phyloP scores from a whole-genome alignment of 2,329 filamentous ascomycete genomes.

The Rhynchosporium graminicola region DNA sequence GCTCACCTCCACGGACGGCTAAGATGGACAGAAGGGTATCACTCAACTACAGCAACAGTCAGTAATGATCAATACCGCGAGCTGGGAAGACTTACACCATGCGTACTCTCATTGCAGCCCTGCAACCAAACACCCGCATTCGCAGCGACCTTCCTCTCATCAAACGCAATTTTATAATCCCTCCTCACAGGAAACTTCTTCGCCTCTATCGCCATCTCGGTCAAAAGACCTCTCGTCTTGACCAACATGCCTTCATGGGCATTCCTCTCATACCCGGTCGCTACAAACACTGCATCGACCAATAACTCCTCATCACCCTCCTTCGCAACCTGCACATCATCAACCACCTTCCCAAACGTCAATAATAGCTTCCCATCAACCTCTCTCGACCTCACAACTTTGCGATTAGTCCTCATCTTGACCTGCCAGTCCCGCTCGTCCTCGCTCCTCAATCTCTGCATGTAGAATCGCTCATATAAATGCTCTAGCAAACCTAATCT shows the following conservation, averaged over 20 bases:
- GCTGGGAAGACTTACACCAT: constrained; percentile 69
- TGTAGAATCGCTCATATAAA: constrained; percentile 84
- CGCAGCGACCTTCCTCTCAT: constrained; percentile 62
- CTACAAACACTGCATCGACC: constrained; percentile 78
- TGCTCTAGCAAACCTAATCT: constrained; percentile 83
- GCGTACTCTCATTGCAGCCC: constrained; percentile 88
- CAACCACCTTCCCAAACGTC: constrained; percentile 5
- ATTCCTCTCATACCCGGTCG: constrained; percentile 81
- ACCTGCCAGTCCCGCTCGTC: constrained; percentile 10
- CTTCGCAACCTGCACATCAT: constrained; percentile 41
- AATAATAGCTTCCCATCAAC: constrained; percentile 3
- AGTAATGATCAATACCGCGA: background rate
- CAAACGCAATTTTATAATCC: constrained; percentile 77
- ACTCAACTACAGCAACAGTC: constrained; percentile 57
- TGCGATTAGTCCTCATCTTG: background rate
- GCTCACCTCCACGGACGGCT: constrained; percentile 73
- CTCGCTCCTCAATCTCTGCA: constrained; percentile 63
- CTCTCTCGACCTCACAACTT: background rate
- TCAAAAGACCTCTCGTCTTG: constrained; percentile 65
- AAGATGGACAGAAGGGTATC: constrained; percentile 81
- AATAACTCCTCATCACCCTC: constrained; percentile 50
- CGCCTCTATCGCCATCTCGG: constrained; percentile 52
- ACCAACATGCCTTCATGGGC: constrained; percentile 77
- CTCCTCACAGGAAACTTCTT: constrained; percentile 67
- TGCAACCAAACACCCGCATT: constrained; percentile 85